Evolutionary conservation across 78 protist species (phyloP).

Genomic region (Cavenderia fasciculata): DNA sequence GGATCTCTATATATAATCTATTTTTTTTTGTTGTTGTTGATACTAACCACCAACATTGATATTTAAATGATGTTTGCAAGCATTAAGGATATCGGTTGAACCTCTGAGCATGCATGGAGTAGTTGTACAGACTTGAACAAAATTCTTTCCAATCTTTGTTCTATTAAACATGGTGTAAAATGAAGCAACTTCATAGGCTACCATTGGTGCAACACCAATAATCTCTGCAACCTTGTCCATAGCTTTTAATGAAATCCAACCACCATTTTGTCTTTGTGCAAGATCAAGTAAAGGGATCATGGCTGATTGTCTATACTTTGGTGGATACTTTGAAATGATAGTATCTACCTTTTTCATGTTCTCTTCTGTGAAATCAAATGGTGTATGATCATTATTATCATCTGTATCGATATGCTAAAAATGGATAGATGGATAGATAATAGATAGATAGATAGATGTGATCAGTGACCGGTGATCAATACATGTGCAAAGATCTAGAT

Average conservation of each 20-base stretch:
- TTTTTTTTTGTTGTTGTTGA: not conserved
- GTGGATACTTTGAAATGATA: slow-evolving; percentile 75
- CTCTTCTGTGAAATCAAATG: slow-evolving; percentile 91
- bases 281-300: slow-evolving; percentile 92
- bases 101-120: slow-evolving; percentile 98
- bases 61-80: slow-evolving; percentile 39
- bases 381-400: slow-evolving; percentile 88
- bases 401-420: slow-evolving; percentile 91
- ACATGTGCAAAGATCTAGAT: no score
- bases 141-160: slow-evolving; percentile 80
- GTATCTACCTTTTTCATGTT: slow-evolving; percentile 72
- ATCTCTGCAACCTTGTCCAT: slow-evolving; percentile 95
- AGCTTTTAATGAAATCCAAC: slow-evolving; percentile 97
- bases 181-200: slow-evolving; percentile 96
- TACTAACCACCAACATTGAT: slow-evolving; percentile 58
- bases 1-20: not conserved
- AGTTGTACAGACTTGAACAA: slow-evolving; percentile 94
- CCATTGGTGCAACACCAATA: slow-evolving; percentile 92
- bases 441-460: not conserved
- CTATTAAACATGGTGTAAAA: slow-evolving; percentile 98
- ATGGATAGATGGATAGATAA: not conserved
- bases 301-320: slow-evolving; percentile 88
- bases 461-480: not conserved
- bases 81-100: slow-evolving; percentile 78
- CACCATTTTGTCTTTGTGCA: slow-evolving; percentile 97